Evolutionary conservation across 495 filamentous ascomycete genomes (phyloP).

Genomic region (Talaromyces thailandensis): DNA sequence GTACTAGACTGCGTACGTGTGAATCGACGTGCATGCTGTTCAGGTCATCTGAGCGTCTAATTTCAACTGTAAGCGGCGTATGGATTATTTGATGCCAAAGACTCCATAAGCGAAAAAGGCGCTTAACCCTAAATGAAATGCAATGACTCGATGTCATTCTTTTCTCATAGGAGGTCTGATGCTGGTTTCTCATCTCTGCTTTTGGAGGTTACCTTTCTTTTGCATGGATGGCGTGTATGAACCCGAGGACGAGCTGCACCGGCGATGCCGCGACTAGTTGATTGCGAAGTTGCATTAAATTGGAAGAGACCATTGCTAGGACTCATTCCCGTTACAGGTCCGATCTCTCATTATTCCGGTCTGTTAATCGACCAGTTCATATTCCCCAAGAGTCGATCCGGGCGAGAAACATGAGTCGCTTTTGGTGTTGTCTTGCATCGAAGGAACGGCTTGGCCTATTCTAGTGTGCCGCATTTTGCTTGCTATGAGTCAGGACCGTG

Average conservation of each 20-base stretch:
- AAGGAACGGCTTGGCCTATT: background rate
- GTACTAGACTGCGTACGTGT: background rate
- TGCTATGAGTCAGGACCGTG: background rate
- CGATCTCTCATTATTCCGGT: background rate
- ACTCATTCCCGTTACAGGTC: background rate
- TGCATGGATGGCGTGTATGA: background rate
- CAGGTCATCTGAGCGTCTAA: slow-evolving; percentile 5
- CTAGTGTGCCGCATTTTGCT: background rate
- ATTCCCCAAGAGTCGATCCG: background rate
- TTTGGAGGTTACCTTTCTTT: background rate
- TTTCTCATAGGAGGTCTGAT: background rate
- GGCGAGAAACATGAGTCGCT: background rate
- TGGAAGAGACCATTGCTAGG: background rate
- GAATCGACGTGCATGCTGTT: slow-evolving; percentile 4
- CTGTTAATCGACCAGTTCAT: background rate
- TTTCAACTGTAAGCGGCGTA: background rate
- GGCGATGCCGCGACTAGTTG: background rate
- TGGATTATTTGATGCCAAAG: background rate
- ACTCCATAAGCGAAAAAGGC: background rate
- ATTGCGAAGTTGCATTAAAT: background rate
- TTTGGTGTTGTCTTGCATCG: background rate
- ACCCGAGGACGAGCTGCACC: background rate
- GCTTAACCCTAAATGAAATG: background rate
- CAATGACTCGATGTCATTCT: background rate
- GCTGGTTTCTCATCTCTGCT: background rate